These are phyloP conservation scores for Cucumis cinereus DNA, from an alignment of 306 rosid genomes.

Conservation along the genomic window DNA sequence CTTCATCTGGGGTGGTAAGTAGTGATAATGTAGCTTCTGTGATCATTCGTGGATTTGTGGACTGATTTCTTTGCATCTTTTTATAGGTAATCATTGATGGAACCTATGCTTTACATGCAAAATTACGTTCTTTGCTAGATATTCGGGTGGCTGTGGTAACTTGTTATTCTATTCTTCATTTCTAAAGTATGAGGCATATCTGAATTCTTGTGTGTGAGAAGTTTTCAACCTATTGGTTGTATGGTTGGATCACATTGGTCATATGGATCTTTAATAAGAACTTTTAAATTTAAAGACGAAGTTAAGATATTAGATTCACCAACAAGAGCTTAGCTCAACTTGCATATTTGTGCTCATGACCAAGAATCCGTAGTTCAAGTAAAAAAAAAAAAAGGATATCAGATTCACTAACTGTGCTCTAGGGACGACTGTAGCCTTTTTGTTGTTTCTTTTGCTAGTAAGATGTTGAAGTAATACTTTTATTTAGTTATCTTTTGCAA, in stretches of 20 bases:
- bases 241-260: neutral
- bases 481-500: slow-evolving; percentile 17
- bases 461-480: slow-evolving; percentile 9
- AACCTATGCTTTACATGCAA: slow-evolving; percentile 90
- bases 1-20: slow-evolving; percentile 88
- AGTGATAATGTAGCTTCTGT: slow-evolving; percentile 8
- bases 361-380: no score
- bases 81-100: slow-evolving; percentile 92
- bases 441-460: slow-evolving; percentile 9
- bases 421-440: neutral
- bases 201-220: neutral
- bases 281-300: neutral
- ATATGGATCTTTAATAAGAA: neutral
- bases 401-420: neutral
- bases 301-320: neutral
- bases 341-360: no score
- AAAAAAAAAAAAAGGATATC: neutral
- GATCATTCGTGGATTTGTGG: neutral
- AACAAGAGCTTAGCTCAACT: no score
- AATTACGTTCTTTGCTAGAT: slow-evolving; percentile 89
- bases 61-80: slow-evolving; percentile 11
- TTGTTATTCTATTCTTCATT: neutral
- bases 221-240: neutral
- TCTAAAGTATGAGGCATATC: neutral
- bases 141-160: slow-evolving; percentile 98